phyloP scores from a whole-genome alignment of 805 yeast genomes.

The Dipodascus geniculatus region DNA sequence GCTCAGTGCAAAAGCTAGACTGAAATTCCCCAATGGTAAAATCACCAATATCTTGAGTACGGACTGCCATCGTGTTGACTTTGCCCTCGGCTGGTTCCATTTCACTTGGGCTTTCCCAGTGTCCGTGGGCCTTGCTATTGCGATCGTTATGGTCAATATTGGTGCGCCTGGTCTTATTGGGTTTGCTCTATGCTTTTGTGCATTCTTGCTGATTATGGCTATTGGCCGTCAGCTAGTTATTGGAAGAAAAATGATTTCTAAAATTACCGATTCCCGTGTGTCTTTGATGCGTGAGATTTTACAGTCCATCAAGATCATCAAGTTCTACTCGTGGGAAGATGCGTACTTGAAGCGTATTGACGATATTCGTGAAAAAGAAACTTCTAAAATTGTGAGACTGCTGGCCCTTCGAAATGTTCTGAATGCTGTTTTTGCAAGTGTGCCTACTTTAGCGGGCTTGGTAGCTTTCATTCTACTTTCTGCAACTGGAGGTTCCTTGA shows the following conservation, averaged over 20 bases:
- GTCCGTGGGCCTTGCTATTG: constrained; percentile 50
- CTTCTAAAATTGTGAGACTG: constrained; percentile 46
- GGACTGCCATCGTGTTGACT: constrained; percentile 70
- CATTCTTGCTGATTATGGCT: constrained; percentile 31
- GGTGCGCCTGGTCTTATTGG: constrained; percentile 72
- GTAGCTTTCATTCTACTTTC: constrained; percentile 39
- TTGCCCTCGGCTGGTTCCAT: constrained; percentile 60
- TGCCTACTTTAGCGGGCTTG: constrained; percentile 65
- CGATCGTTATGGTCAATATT: constrained; percentile 49
- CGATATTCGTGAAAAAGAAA: constrained; percentile 48
- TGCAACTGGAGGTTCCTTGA: constrained; percentile 31
- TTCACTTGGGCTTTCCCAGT: constrained; percentile 54
- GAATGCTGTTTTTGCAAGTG: constrained; percentile 52
- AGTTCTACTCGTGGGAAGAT: constrained; percentile 84
- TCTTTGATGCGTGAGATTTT: constrained; percentile 66
- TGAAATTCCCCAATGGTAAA: constrained; percentile 52
- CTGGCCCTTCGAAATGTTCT: constrained; percentile 53
- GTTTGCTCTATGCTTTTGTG: constrained; percentile 34
- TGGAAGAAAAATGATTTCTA: constrained; percentile 46
- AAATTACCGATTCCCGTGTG: constrained; percentile 66
- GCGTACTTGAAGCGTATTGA: constrained; percentile 54
- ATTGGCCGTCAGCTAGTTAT: constrained; percentile 41
- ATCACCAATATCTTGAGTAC: constrained; percentile 73
- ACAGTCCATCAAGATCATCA: constrained; percentile 67
- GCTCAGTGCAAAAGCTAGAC: constrained; percentile 45